Conservation (phyloP, 257 asterid genomes). For the Fraxinus anomala region DNA sequence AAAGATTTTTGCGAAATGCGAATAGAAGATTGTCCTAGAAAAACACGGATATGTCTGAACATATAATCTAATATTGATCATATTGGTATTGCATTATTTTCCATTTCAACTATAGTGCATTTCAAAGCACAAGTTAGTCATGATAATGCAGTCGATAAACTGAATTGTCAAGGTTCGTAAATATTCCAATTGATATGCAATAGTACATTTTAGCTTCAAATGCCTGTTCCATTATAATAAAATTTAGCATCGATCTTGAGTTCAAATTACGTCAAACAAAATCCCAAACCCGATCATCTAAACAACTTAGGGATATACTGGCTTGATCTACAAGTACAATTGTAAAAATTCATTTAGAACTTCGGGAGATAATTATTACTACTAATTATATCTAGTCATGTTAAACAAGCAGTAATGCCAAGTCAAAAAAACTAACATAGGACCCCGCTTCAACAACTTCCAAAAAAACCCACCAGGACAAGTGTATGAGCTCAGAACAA, state of each 20-base stretch:
- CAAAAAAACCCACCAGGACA: not conserved
- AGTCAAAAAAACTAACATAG: too few relatives aligned
- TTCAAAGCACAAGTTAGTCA: not conserved
- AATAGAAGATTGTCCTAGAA: not conserved
- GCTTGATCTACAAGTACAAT: not conserved
- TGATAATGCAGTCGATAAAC: not conserved
- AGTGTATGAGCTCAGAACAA: not conserved
- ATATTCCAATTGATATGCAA: not conserved
- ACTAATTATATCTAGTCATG: not conserved
- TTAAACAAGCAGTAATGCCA: not conserved
- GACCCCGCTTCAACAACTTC: not conserved
- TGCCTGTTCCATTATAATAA: not conserved
- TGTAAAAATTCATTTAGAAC: not conserved
- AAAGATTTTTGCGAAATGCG: not conserved
- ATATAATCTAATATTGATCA: not conserved
- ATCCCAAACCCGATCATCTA: not conserved
- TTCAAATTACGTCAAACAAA: not conserved
- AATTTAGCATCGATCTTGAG: not conserved
- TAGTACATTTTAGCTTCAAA: not conserved
- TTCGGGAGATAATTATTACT: not conserved
- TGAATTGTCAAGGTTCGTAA: not conserved
- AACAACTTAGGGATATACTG: not conserved
- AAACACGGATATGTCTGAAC: not conserved
- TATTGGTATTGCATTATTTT: not conserved
- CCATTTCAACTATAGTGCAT: not conserved